Percentiles rank a stretch among this genome's conserved stretches.
phyloP scores from a whole-genome alignment of 169 alveolate genomes.

The Toxoplasma gondii region DNA sequence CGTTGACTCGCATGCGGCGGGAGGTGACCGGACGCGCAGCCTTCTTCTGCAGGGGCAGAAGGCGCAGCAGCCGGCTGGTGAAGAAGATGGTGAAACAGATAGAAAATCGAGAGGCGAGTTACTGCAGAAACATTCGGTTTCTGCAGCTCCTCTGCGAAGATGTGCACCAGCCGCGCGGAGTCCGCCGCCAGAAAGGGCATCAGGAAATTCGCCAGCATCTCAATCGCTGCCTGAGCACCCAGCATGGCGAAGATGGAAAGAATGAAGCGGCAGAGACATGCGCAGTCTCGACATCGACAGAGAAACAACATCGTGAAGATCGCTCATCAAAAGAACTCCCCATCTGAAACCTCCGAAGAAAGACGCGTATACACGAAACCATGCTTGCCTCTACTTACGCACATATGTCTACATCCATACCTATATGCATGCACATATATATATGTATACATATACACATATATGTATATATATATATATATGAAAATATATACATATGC shows the following conservation, averaged over 20 bases:
- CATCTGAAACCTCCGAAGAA: too few relatives aligned
- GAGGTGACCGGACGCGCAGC: not conserved
- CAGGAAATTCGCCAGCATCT: conserved; percentile 17
- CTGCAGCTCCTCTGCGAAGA: not conserved
- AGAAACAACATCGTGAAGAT: too few relatives aligned
- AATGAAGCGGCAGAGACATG: not conserved
- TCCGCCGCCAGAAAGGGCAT: not conserved
- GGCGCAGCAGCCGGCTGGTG: not conserved
- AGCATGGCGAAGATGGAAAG: not conserved
- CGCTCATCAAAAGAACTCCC: too few relatives aligned
- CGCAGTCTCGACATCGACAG: too few relatives aligned
- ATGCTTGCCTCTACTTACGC: too few relatives aligned
- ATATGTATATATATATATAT: too few relatives aligned
- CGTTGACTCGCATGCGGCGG: not conserved
- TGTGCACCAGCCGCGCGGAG: not conserved
- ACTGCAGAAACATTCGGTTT: not conserved
- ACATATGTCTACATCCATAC: too few relatives aligned
- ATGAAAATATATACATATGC: too few relatives aligned
- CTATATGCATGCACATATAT: too few relatives aligned
- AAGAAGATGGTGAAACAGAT: not conserved
- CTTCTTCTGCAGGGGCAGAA: not conserved
- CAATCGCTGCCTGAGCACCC: not conserved
- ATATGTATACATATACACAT: too few relatives aligned
- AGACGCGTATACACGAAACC: too few relatives aligned
- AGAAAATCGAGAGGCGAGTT: not conserved